phyloP scores from a whole-genome alignment of 1,284 basidiomycete genomes.

The Apiotrichum laibachii region DNA sequence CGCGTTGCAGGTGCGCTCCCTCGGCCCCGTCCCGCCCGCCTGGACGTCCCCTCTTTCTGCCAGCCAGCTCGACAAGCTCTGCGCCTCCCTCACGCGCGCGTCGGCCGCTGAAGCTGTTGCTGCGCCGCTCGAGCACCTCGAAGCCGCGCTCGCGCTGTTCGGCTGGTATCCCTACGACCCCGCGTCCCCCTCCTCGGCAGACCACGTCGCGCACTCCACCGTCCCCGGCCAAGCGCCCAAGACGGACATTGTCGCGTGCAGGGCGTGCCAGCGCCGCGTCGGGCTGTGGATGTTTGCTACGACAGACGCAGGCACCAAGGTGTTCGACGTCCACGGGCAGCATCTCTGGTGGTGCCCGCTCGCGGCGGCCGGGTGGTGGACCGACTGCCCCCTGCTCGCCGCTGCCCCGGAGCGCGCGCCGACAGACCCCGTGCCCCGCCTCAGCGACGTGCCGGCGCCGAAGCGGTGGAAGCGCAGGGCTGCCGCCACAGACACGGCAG shows the following conservation, averaged over 20 bases:
- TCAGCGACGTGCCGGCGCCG: constrained; percentile 5
- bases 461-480: constrained; percentile 13
- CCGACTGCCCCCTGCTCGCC: constrained; percentile 6
- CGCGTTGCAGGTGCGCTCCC: constrained; percentile 22
- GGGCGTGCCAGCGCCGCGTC: constrained; percentile 37
- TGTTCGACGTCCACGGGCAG: constrained; percentile 32
- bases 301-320: constrained; percentile 1
- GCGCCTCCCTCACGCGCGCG: constrained; percentile 1
- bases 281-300: constrained; percentile 36
- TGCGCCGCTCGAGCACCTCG: constrained; percentile 5
- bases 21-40: constrained; percentile 5
- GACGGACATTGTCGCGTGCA: constrained; percentile 39
- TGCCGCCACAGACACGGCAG: background rate
- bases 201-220: background rate
- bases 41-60: constrained; percentile 6
- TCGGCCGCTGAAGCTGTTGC: background rate
- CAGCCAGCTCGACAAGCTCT: constrained; percentile 9
- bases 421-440: background rate
- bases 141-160: constrained; percentile 33
- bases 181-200: constrained; percentile 13
- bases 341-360: constrained; percentile 45
- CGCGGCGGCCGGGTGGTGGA: constrained; percentile 28
- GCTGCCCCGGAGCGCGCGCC: background rate
- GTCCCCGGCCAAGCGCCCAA: constrained; percentile 1
- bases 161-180: constrained; percentile 44